Conservation (phyloP, 192 early-diverging fungal genomes). For the Pilaira anomala region DNA sequence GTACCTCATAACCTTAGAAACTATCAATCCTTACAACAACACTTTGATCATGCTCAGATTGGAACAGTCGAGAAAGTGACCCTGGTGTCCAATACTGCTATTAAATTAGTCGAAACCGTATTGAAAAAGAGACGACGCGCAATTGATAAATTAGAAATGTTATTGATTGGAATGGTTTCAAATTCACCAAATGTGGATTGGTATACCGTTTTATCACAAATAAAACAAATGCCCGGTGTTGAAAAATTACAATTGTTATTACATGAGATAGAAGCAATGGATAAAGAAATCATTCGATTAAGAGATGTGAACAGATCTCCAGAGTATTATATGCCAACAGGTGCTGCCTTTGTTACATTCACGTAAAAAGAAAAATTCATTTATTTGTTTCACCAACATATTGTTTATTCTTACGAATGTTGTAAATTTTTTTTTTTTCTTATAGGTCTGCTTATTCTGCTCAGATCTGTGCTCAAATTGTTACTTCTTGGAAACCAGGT, state of each 20-base stretch:
- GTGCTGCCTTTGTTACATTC: conserved; percentile 62
- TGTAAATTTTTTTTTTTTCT: neutral
- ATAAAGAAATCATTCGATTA: conserved; percentile 38
- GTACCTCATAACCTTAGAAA: conserved; percentile 30
- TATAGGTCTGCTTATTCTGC: conserved; percentile 46
- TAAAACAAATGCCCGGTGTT: too few relatives aligned
- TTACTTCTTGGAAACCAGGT: conserved; percentile 50
- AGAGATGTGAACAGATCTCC: conserved; percentile 36
- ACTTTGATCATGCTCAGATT: conserved; percentile 22
- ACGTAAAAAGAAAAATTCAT: conserved; percentile 24
- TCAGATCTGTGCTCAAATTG: conserved; percentile 51
- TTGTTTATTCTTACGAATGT: neutral
- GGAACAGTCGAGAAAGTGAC: conserved; percentile 25
- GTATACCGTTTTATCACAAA: too few relatives aligned
- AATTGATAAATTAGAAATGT: conserved; percentile 26
- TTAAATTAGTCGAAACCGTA: conserved; percentile 18
- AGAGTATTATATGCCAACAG: conserved; percentile 46
- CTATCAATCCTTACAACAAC: conserved; percentile 4
- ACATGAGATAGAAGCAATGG: neutral
- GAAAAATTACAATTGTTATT: neutral
- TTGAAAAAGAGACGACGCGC: conserved; percentile 18
- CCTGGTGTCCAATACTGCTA: conserved; percentile 16
- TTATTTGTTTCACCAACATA: neutral
- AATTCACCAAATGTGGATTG: conserved; percentile 3
- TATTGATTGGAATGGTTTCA: conserved; percentile 19